These are phyloP conservation scores for Candida morakotiae DNA, from an alignment of 805 yeast genomes.

Conservation along the genomic window DNA sequence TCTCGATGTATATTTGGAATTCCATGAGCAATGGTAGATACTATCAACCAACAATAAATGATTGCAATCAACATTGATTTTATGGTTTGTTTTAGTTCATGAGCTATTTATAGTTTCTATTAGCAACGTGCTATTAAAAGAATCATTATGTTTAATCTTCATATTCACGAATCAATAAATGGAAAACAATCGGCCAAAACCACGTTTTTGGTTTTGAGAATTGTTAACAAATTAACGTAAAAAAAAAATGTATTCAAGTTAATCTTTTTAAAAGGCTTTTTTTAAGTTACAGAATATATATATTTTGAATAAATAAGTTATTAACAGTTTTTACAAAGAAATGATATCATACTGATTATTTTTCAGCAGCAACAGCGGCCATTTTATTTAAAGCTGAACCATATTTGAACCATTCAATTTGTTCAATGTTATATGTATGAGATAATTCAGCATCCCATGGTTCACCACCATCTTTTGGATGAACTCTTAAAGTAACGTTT, in stretches of 20 bases:
- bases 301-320: slow-evolving; percentile 4
- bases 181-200: too few species aligned
- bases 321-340: background rate
- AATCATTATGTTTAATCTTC: too few species aligned
- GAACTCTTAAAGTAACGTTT: slow-evolving; percentile 73
- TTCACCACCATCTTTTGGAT: slow-evolving; percentile 73
- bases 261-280: too few species aligned
- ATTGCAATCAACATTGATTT: background rate
- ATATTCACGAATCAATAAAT: too few species aligned
- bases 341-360: background rate
- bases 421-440: slow-evolving; percentile 95
- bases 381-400: slow-evolving; percentile 88
- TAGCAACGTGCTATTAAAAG: too few species aligned
- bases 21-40: background rate
- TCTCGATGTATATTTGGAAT: background rate
- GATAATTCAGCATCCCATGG: slow-evolving; percentile 89
- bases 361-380: slow-evolving; percentile 8
- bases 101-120: too few species aligned
- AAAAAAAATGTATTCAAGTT: too few species aligned
- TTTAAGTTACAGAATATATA: background rate
- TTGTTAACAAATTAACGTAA: background rate
- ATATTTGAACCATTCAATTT: slow-evolving; percentile 97
- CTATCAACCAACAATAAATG: background rate
- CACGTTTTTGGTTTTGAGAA: background rate
- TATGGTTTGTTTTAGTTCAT: background rate